These are phyloP conservation scores for Symmetrospora coprosmae DNA, from an alignment of 768 basidiomycete genomes.

Conservation along the genomic window DNA sequence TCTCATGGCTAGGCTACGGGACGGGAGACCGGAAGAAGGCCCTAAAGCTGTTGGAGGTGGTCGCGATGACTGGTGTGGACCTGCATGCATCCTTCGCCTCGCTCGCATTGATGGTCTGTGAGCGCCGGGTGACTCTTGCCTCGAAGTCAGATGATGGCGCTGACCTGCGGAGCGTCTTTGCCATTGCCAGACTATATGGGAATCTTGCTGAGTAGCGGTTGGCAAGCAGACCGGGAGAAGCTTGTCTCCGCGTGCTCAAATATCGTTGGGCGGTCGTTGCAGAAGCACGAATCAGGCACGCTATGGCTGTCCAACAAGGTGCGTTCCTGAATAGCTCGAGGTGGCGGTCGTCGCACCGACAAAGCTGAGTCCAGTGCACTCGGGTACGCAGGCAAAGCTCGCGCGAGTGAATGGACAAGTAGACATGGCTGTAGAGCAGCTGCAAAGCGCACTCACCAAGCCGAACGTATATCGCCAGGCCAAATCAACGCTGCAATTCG, in stretches of 20 bases:
- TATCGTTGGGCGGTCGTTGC: neutral
- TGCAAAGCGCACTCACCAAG: neutral
- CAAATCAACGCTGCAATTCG: slow-evolving; percentile 10
- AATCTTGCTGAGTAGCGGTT: slow-evolving; percentile 9
- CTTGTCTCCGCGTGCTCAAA: neutral
- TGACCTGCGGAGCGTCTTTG: no score
- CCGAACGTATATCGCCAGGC: slow-evolving; percentile 8
- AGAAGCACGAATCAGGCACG: slow-evolving; percentile 5
- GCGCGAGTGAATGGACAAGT: neutral
- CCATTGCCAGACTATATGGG: neutral
- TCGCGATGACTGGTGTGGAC: neutral
- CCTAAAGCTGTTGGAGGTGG: slow-evolving; percentile 11
- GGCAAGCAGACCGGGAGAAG: slow-evolving; percentile 1
- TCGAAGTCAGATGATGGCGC: no score
- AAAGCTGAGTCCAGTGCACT: no score
- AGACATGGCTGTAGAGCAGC: neutral
- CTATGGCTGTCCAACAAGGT: slow-evolving; percentile 16
- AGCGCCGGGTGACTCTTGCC: neutral
- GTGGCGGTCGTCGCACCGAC: no score
- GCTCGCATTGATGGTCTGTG: slow-evolving; percentile 5
- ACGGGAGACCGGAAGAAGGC: slow-evolving; percentile 13
- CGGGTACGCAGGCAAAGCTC: neutral
- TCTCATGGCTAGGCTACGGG: slow-evolving; percentile 16
- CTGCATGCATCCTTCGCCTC: slow-evolving; percentile 6
- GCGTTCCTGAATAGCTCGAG: no score